These are phyloP conservation scores for Boletus rex-veris DNA, from an alignment of 768 basidiomycete genomes.

Conservation along the genomic window DNA sequence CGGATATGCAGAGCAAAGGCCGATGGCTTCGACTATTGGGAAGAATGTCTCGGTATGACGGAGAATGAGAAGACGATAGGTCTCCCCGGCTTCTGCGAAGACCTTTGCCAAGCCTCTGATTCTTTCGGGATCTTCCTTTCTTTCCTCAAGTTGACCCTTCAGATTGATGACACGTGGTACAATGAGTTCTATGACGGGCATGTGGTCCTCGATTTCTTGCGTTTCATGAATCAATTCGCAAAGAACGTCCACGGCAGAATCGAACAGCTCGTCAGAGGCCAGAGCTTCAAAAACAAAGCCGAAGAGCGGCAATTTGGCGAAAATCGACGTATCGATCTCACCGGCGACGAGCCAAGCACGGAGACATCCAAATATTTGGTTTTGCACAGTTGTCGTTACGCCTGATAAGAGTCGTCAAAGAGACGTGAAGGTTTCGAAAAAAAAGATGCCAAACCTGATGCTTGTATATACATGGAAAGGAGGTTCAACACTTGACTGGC, in stretches of 20 bases:
- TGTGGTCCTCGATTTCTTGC: conserved; percentile 93
- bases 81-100: conserved; percentile 97
- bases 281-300: conserved; percentile 81
- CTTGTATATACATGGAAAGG: conserved; percentile 84
- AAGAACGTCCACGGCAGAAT: conserved; percentile 85
- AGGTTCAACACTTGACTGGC: conserved; percentile 71
- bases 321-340: conserved; percentile 60
- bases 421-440: background rate
- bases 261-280: conserved; percentile 82
- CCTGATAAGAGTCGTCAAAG: conserved; percentile 49
- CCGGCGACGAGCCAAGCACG: conserved; percentile 87
- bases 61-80: conserved; percentile 83
- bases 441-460: conserved; percentile 58
- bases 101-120: conserved; percentile 88
- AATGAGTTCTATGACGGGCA: conserved; percentile 82
- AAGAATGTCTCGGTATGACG: conserved; percentile 91
- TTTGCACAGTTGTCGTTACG: conserved; percentile 73
- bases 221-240: conserved; percentile 98
- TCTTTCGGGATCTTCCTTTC: conserved; percentile 78
- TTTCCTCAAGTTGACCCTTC: conserved; percentile 53
- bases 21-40: conserved; percentile 93
- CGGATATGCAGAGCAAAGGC: conserved; percentile 85
- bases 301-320: conserved; percentile 79
- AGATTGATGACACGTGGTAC: conserved; percentile 83
- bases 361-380: conserved; percentile 79